phyloP scores from a whole-genome alignment of 2,329 filamentous ascomycete species.

The Diaporthe ampelina region DNA sequence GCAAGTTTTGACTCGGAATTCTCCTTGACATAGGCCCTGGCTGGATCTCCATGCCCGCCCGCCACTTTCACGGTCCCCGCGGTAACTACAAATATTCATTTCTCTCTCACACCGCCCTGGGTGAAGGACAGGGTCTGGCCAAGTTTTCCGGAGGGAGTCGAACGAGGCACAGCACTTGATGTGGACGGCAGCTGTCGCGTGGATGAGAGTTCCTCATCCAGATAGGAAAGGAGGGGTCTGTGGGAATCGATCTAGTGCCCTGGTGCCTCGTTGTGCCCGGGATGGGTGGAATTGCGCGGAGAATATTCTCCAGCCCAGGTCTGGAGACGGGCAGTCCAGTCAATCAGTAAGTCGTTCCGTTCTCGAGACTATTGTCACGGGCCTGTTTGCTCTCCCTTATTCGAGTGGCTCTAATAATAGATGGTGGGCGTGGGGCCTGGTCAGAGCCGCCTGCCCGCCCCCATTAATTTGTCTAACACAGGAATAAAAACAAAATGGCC shows the following conservation, averaged over 20 bases:
- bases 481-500: not conserved
- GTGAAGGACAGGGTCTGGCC: not conserved
- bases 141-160: not conserved
- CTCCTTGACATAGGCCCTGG: not conserved
- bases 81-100: not conserved
- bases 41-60: not conserved
- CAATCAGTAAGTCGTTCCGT: not conserved
- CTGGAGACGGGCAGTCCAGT: not conserved
- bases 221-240: slow-evolving; percentile 11
- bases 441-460: not conserved
- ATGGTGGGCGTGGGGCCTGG: not conserved
- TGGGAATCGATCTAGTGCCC: not conserved
- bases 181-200: slow-evolving; percentile 10
- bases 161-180: not conserved
- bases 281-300: not conserved
- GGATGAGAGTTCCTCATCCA: not conserved
- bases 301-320: not conserved
- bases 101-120: slow-evolving; percentile 5
- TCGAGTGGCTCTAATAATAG: slow-evolving; percentile 27
- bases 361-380: not conserved
- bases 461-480: not conserved
- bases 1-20: not conserved
- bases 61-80: not conserved
- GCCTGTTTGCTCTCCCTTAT: not conserved
- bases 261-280: not conserved